Base-by-base conservation (phyloP, 2,329 filamentous ascomycete species). In the Aspergillus candidus region DNA sequence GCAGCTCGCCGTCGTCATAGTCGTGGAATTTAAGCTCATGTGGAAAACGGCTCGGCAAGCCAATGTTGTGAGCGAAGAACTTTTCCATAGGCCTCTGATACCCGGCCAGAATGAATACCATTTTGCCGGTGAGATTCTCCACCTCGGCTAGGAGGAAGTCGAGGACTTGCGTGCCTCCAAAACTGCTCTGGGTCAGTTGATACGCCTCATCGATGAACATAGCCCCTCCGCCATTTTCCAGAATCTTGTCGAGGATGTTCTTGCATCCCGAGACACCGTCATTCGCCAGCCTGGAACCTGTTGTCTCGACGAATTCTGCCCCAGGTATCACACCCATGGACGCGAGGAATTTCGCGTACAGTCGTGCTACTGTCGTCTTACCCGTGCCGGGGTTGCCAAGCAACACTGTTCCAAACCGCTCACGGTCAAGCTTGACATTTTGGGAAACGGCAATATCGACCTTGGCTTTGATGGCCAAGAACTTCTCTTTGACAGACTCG, bases 171-270 rank as follows among this genome's bases (percentile, higher is more conserved):
- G 65, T 69, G 0, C 85, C 84, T 0, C 77, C 77, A 2, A 59
- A 54, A 43, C 78, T 77, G 0, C 76, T 76, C 1, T 77, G 78
- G 0, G 79, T 74, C 0, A 91, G 70, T 50, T 90, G 85, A 55
- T 91, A 89, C 0, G 86, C 84, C 60, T 91, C 86, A 47, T 91
- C 86, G 15, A 91, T 83, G 56, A 91, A 90, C 1, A 88, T 56
- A 0, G 82, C 82, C 0, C 86, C 86, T 0, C 85, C 86, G 0
- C 78, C 80, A 0, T 63, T 51, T 22, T 80, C 69, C 4, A 79
- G 60, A 0, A 90, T 71, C 0, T 69, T 53, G 2, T 83, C 71
- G 5, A 86, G 65, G 0, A 81, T 62, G 11, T 73, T 72, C 54
- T 84, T 73, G 49, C 75, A 79, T 0, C 73, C 78, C 0, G 66